Evolutionary conservation across 2,329 filamentous ascomycete species (phyloP).

Genomic region (Knufia petricola): DNA sequence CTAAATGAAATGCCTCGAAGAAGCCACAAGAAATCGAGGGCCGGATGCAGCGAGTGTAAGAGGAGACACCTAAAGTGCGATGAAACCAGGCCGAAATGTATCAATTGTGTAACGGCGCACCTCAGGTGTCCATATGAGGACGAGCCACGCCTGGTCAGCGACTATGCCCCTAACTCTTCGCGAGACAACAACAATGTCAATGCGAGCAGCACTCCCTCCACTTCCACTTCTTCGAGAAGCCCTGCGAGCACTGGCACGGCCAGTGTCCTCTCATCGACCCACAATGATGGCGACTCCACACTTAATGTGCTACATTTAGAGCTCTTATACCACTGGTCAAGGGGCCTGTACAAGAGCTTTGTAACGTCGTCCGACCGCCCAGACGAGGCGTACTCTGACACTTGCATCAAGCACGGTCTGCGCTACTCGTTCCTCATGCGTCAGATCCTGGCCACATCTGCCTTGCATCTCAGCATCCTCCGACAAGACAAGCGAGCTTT

Average conservation of each 20-base stretch:
- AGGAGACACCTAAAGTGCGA: conserved; percentile 33
- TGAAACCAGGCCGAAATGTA: conserved; percentile 27
- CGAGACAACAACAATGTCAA: background rate
- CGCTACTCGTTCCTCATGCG: conserved; percentile 20
- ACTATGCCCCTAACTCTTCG: background rate
- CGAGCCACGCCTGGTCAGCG: background rate
- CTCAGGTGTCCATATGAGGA: conserved; percentile 14
- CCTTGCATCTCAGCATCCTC: conserved; percentile 32
- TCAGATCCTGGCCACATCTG: conserved; percentile 18
- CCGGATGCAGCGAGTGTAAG: conserved; percentile 32
- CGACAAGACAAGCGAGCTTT: conserved; percentile 3
- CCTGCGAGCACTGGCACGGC: background rate
- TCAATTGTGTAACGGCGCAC: conserved; percentile 26
- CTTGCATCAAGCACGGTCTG: conserved; percentile 27
- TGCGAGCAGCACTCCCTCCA: background rate
- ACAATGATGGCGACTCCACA: conserved; percentile 7
- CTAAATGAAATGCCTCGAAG: conserved; percentile 22
- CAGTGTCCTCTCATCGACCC: background rate
- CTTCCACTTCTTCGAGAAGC: background rate
- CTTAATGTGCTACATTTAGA: conserved; percentile 27
- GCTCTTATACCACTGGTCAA: conserved; percentile 24
- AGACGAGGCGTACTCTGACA: background rate
- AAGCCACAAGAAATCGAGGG: conserved; percentile 31
- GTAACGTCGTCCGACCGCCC: conserved; percentile 21
- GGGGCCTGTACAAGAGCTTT: conserved; percentile 12